Evolutionary conservation across 352 stramenopile genomes (phyloP).

Genomic region (Phytopythium vexans): DNA sequence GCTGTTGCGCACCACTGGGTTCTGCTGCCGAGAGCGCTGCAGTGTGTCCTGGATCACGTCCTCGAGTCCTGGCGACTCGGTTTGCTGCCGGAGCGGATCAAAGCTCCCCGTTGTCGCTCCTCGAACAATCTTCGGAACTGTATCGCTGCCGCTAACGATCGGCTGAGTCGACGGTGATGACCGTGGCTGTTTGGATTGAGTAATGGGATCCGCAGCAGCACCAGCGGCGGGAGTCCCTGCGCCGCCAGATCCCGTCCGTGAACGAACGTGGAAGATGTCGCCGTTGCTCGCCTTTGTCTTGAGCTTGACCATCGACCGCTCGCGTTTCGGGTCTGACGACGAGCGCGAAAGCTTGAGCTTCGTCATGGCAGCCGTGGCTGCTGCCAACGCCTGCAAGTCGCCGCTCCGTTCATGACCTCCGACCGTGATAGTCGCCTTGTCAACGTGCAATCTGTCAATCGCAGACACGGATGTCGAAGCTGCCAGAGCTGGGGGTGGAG

Average conservation of each 20-base stretch:
- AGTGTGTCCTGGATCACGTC: slow-evolving; percentile 75
- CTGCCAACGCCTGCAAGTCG: slow-evolving; percentile 14
- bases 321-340: slow-evolving; percentile 72
- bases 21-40: slow-evolving; percentile 44
- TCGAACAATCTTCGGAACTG: slow-evolving; percentile 57
- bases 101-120: slow-evolving; percentile 63
- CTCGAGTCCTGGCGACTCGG: slow-evolving; percentile 23
- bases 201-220: background rate
- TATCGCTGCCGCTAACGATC: slow-evolving; percentile 16
- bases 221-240: background rate
- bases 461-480: slow-evolving; percentile 25
- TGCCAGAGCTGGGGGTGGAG: background rate
- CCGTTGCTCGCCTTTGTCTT: slow-evolving; percentile 49
- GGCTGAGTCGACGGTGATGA: slow-evolving; percentile 1
- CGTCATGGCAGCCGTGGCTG: slow-evolving; percentile 35
- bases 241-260: slow-evolving; percentile 14
- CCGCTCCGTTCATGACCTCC: background rate
- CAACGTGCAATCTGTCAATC: slow-evolving; percentile 7
- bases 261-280: slow-evolving; percentile 54
- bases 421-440: slow-evolving; percentile 4
- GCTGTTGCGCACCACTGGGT: slow-evolving; percentile 50
- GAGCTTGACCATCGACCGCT: slow-evolving; percentile 59
- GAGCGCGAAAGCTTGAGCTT: slow-evolving; percentile 71
- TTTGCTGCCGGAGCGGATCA: slow-evolving; percentile 8
- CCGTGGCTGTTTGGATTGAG: slow-evolving; percentile 1